Base-by-base conservation (phyloP, 306 rosid genomes). In the Trifolium fragiferum region DNA sequence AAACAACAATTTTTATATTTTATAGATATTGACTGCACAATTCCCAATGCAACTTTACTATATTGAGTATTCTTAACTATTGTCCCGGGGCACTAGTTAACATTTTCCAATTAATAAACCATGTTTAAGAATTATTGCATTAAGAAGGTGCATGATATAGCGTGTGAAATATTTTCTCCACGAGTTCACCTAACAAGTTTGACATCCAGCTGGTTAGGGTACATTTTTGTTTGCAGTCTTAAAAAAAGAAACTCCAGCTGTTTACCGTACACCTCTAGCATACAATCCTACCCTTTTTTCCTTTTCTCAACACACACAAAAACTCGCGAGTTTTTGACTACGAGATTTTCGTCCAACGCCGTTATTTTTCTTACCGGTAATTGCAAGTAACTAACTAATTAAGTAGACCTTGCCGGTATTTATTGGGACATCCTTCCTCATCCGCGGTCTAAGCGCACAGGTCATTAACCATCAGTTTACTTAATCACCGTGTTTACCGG, bases 401-500 rank as follows among this genome's bases (percentile, higher is more conserved):
- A 77, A 57, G 82, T 32, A 57, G 71, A 41, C 60, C 73, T 57
- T 90, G 93, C 93, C 84, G 85, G 89, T 81, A 85, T 81, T 77
- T 85, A 37, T 19, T 58, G 71, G 32, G 88, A 92, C 93, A 76
- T 25, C 38, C 72, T 41, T 38, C 74, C 74, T 33, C 46, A 83
- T 70, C 87, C 84, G 78, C 66, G 59, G 72, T 74, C 76, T 85
- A 83, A 71, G 10, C 40, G 2, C 40, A 35, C 40, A 35, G 27
- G 27, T 47, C 75, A 54, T 54, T 11, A 16, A 19, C 23, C 59
- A 66, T 37, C 16, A 12, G 83, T 77, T 78, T 73, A 73, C 72
- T 50, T 66, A 83, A 66, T 37, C 16, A 12, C 86, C 97, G 83
- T 69, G 78, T 90, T 82, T 88, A 87, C 90, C 79, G 92, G 88